Evolutionary conservation across 176 grass and related monocot genomes (phyloP).

Genomic region (Oryza glumipatula): DNA sequence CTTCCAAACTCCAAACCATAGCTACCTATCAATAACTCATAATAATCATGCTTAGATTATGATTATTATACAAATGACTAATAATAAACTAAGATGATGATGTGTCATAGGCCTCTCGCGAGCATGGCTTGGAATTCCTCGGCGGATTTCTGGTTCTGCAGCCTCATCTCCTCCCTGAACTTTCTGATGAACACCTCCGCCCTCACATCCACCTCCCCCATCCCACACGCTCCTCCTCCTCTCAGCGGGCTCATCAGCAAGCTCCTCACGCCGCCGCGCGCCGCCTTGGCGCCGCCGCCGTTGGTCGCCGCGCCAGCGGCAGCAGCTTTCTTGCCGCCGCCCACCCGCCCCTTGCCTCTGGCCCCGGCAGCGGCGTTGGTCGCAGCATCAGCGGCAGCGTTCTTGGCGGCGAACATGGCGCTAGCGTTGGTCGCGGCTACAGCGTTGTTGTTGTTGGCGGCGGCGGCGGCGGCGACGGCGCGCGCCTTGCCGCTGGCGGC

Average conservation of each 20-base stretch:
- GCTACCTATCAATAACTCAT: conserved; percentile 14
- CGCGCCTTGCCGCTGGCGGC: background rate
- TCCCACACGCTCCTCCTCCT: conserved; percentile 18
- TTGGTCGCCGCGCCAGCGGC: background rate
- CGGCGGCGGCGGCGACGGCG: background rate
- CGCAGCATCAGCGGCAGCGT: background rate
- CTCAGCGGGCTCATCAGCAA: conserved; percentile 37
- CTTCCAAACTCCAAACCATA: background rate
- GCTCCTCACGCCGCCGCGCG: conserved; percentile 8
- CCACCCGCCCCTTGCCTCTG: background rate
- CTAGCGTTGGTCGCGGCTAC: no score
- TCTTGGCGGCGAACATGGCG: background rate
- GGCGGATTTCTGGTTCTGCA: conserved; percentile 69
- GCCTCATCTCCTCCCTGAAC: conserved; percentile 88
- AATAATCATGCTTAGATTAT: background rate
- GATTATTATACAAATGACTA: background rate
- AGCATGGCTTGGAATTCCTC: conserved; percentile 71
- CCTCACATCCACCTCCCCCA: conserved; percentile 67
- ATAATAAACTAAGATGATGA: no score
- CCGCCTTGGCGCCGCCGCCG: background rate
- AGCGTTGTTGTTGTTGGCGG: no score
- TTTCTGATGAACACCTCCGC: conserved; percentile 79
- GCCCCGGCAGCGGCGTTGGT: no score
- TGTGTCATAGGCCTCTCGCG: conserved; percentile 47
- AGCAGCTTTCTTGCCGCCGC: background rate